Evolutionary conservation across 768 basidiomycete species (phyloP).

Genomic region (Chiua virens): DNA sequence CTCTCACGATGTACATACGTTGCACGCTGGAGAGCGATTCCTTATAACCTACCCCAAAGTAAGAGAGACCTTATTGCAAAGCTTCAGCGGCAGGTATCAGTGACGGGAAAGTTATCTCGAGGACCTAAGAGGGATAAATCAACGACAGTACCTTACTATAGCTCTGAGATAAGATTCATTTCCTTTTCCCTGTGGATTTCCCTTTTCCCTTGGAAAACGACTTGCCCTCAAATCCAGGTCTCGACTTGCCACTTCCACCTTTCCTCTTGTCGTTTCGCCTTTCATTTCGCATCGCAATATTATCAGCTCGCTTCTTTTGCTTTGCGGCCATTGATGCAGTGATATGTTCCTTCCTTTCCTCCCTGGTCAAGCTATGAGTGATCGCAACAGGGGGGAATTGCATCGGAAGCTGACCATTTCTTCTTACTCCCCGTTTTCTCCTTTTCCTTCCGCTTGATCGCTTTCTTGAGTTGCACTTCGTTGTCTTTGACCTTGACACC

Average conservation of each 20-base stretch:
- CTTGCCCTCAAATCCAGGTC: slow-evolving; percentile 90
- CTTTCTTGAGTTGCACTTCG: slow-evolving; percentile 84
- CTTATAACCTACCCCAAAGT: too few species aligned
- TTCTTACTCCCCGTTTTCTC: slow-evolving; percentile 82
- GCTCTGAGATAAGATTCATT: slow-evolving; percentile 8
- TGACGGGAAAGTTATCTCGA: too few species aligned
- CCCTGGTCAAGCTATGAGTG: slow-evolving; percentile 49
- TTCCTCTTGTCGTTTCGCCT: slow-evolving; percentile 61
- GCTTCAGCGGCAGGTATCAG: too few species aligned
- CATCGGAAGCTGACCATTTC: slow-evolving; percentile 62
- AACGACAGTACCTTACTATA: too few species aligned
- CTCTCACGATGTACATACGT: too few species aligned
- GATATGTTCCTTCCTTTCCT: slow-evolving; percentile 81
- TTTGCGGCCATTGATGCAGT: slow-evolving; percentile 73
- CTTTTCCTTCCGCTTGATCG: slow-evolving; percentile 90
- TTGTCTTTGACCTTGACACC: slow-evolving; percentile 93
- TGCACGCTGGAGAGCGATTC: too few species aligned
- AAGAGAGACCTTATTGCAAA: too few species aligned
- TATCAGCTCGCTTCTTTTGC: slow-evolving; percentile 89
- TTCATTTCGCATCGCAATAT: slow-evolving; percentile 85
- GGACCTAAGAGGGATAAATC: too few species aligned
- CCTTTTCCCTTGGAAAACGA: slow-evolving; percentile 61
- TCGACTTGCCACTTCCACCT: slow-evolving; percentile 55
- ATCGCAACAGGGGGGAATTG: background rate
- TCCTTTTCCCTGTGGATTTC: slow-evolving; percentile 23